phyloP scores from a whole-genome alignment of 1,139 yeast genomes.

The Pichia kudriavzevii region DNA sequence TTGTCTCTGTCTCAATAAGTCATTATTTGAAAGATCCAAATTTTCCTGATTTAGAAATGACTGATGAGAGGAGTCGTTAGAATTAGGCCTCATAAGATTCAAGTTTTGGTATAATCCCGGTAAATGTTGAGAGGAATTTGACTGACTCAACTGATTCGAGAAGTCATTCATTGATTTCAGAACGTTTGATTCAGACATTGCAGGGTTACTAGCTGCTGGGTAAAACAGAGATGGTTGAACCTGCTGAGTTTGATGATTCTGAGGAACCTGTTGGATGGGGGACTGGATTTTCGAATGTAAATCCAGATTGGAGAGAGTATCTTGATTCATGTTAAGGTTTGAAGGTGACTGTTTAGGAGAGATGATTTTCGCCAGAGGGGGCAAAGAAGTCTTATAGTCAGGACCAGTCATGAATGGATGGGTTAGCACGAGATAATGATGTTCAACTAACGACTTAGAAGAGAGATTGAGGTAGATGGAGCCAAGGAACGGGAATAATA shows the following conservation, averaged over 20 bases:
- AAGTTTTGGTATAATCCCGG: slow-evolving; percentile 7
- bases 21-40: too few relatives aligned
- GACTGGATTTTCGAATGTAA: slow-evolving; percentile 3
- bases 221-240: slow-evolving; percentile 10
- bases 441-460: too few relatives aligned
- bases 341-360: slow-evolving; percentile 18
- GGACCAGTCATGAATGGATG: too few relatives aligned
- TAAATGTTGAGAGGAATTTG: slow-evolving; percentile 1
- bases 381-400: slow-evolving; percentile 21
- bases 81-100: slow-evolving; percentile 6
- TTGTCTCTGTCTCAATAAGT: slow-evolving; percentile 9
- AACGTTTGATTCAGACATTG: slow-evolving; percentile 4
- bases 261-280: slow-evolving; percentile 7
- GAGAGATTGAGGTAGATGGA: too few relatives aligned
- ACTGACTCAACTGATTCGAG: slow-evolving; percentile 1
- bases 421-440: too few relatives aligned
- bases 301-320: background rate
- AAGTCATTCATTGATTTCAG: slow-evolving; percentile 10
- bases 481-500: too few relatives aligned
- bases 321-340: background rate
- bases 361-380: slow-evolving; percentile 23
- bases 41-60: slow-evolving; percentile 6
- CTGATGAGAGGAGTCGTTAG: slow-evolving; percentile 10
- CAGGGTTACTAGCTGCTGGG: slow-evolving; percentile 7
- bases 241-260: too few relatives aligned